Percentiles rank a stretch among this genome's conserved stretches.
These are phyloP conservation scores for Trichoderma gamsii DNA, from an alignment of 495 filamentous ascomycete species.

Conservation along the genomic window DNA sequence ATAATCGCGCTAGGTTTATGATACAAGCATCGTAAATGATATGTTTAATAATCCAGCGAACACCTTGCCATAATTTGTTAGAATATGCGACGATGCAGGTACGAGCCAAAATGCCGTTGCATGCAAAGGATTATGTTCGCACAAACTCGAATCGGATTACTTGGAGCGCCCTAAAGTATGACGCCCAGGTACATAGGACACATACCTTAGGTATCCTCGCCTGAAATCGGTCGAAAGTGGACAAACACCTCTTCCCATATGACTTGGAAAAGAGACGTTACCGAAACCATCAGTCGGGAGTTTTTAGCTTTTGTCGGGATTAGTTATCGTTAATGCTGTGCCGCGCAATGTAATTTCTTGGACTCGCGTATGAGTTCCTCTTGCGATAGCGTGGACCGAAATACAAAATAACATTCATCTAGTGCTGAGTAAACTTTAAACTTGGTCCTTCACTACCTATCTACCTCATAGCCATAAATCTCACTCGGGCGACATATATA, in stretches of 20 bases:
- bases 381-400: too few species aligned
- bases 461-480: too few species aligned
- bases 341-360: too few species aligned
- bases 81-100: background rate
- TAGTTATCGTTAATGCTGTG: background rate
- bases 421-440: too few species aligned
- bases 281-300: background rate
- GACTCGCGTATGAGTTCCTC: too few species aligned
- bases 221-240: constrained; percentile 2
- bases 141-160: background rate
- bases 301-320: background rate
- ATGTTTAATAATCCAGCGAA: too few species aligned
- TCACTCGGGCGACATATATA: too few species aligned
- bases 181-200: too few species aligned
- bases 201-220: background rate
- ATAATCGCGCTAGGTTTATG: too few species aligned
- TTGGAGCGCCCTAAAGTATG: background rate
- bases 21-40: too few species aligned
- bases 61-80: background rate
- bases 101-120: background rate
- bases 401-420: too few species aligned
- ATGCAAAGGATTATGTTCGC: background rate
- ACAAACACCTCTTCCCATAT: background rate
- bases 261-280: background rate
- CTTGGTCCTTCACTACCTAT: too few species aligned